Base-by-base conservation (phyloP, 805 yeast genomes). In the Candida silvatica region DNA sequence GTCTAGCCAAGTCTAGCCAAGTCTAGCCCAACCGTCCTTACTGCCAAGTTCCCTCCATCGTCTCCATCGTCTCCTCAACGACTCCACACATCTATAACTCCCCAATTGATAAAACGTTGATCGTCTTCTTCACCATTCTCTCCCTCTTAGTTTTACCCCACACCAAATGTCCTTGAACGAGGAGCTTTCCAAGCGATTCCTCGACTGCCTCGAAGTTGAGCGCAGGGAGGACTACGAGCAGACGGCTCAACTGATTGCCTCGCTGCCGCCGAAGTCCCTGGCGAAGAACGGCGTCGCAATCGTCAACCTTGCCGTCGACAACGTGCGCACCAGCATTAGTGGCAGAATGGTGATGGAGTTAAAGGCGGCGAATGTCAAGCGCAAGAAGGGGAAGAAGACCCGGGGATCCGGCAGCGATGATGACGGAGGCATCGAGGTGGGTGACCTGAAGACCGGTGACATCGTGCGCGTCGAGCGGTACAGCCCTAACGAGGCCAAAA, bases 271-370 rank as follows among this genome's bases (percentile, higher is more conserved):
- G 1, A 79, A 80, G 49, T 66, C 67, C 37, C 63, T 90, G n/a
- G 80, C 80, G 0, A 58, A 63, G 8, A 66, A 72, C 35, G 97
- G 96, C 0, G 61, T 83, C 18, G 97, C 97, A 0, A 62, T 85
- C 4, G 54, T 77, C 32, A 83, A 87, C 53, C 61, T 90, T 32
- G 52, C 60, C 0, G 59, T 80, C 11, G 67, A 68, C n/a, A 74
- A 75, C 37, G 57, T 82, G 2, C 64, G 80, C 37, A 80, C 88
- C 0, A 94, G 95, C 0, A 59, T 85, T 7, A 94, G 85, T 12
- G 96, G 96, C 2, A 27, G 17, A 12, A 62, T 76, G 2, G 62
- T 80, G 4, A 46, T 85, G 11, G 94, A 85, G 43, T 56, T 90
- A 6, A 35, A 62, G 47, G 14, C 59, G 64, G 20, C 90, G 4